Evolutionary conservation across 2,329 filamentous ascomycete genomes (phyloP), one percentile per base, ranked within the genome.

Genomic region (Gremmenia infestans): DNA sequence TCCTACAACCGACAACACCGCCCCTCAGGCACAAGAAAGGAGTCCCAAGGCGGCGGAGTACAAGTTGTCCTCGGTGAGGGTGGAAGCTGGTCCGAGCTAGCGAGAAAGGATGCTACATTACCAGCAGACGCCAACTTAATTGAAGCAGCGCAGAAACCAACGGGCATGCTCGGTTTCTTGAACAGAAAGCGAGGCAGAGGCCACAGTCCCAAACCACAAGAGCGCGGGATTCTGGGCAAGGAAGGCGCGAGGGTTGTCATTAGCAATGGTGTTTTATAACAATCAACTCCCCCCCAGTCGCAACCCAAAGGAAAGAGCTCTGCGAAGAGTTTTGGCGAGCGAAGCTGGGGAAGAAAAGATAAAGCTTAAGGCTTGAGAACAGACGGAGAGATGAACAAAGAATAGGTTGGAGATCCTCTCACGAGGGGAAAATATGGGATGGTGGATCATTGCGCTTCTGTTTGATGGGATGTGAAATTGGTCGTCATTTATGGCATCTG

Each of bases 211-310:
- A 97, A 96, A 75, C 92, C 92, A 25, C 93, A 91, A 71, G 92
- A 97, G 74, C 83, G 91, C 54, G 94, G 94, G 56, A 92, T 99
- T 7, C 70, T 99, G 56, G 94, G 94, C 55, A 97, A 97, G 70
- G 92, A 97, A 71, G 94, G 94, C 15, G 92, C 94, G 11, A 81
- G 94, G 70, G 86, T 91, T 61, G 82, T 93, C 55, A 87, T 93
- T 68, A 86, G 83, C 50, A 65, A 58, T 52, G 65, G 65, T 65
- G 88, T 42, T 23, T 19, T 7, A 17, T 45, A 76, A 76, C 65
- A 55, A 64, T 45, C 42, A 45, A 12, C 17, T 12, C 28, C 28
- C 28, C 11, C 28, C 28, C 28, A 9, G 28, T 32, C 28, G 42
- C 42, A 22, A 22, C 42, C 42, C 42, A 32, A 32, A 32, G 42